A percentile compares a stretch with the other conserved stretches of the same genome.
phyloP scores from a whole-genome alignment of 352 stramenopile species.

The Albugo laibachii region DNA sequence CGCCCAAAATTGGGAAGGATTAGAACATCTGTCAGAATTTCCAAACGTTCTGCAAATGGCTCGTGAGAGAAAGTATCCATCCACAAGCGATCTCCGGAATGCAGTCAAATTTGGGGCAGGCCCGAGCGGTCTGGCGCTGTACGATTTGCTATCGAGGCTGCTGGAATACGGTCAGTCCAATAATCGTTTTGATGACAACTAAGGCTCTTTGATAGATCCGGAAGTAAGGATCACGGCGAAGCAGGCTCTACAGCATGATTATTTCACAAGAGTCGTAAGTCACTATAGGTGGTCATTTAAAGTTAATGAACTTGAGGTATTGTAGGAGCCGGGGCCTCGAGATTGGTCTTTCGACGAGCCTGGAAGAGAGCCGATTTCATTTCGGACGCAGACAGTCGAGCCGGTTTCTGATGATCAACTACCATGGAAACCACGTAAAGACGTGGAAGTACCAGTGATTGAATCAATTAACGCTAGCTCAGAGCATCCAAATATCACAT shows the following conservation, averaged over 20 bases:
- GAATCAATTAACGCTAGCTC: slow-evolving; percentile 10
- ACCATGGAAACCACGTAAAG: slow-evolving; percentile 47
- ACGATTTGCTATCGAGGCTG: slow-evolving; percentile 53
- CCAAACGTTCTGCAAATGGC: slow-evolving; percentile 68
- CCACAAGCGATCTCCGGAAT: slow-evolving; percentile 66
- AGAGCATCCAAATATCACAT: slow-evolving; percentile 7
- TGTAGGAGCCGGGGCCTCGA: slow-evolving; percentile 57
- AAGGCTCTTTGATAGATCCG: slow-evolving; percentile 38
- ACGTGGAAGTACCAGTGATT: slow-evolving; percentile 8
- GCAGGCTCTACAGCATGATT: slow-evolving; percentile 83
- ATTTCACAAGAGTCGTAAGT: slow-evolving; percentile 79
- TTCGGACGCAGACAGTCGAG: slow-evolving; percentile 68
- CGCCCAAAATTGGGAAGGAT: slow-evolving; percentile 58
- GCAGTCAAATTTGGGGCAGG: slow-evolving; percentile 67
- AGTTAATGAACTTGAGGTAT: slow-evolving; percentile 1
- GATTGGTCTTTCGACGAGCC: slow-evolving; percentile 78
- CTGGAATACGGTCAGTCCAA: slow-evolving; percentile 52
- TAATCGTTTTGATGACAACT: background rate
- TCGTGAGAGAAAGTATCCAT: slow-evolving; percentile 65
- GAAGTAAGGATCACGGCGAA: slow-evolving; percentile 79
- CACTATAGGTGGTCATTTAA: background rate
- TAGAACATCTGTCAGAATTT: slow-evolving; percentile 72
- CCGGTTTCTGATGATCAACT: slow-evolving; percentile 45
- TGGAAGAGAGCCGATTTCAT: slow-evolving; percentile 68
- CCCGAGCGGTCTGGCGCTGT: slow-evolving; percentile 41